Conservation (phyloP, 2,329 filamentous ascomycete species). For the Aspergillus tubingensis region DNA sequence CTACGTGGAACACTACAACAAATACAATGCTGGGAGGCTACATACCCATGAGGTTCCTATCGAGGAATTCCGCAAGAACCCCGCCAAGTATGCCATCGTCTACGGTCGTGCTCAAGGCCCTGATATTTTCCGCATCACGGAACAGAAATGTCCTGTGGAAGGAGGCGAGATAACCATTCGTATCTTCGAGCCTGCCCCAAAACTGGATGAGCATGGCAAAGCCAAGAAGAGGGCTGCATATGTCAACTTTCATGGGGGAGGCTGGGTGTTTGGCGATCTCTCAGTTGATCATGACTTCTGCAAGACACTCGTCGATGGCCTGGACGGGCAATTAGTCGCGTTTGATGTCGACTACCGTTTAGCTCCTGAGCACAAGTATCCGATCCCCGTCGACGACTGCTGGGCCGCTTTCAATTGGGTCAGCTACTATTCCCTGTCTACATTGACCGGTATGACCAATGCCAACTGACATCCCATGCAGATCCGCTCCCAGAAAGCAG, state of each 20-base stretch:
- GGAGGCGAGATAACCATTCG: slow-evolving; percentile 44
- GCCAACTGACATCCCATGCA: slow-evolving; percentile 19
- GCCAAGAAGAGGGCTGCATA: slow-evolving; percentile 41
- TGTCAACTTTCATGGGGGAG: slow-evolving; percentile 46
- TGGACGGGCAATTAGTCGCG: slow-evolving; percentile 42
- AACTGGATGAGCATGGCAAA: slow-evolving; percentile 26
- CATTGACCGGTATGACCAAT: neutral
- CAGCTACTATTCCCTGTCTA: slow-evolving; percentile 7
- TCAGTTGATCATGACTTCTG: slow-evolving; percentile 44
- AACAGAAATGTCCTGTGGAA: slow-evolving; percentile 43
- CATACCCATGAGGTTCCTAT: slow-evolving; percentile 47
- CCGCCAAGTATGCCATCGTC: slow-evolving; percentile 38
- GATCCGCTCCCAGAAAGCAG: slow-evolving; percentile 35
- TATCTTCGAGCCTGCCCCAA: slow-evolving; percentile 41
- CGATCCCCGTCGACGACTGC: slow-evolving; percentile 43
- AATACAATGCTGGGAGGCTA: slow-evolving; percentile 44
- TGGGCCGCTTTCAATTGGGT: slow-evolving; percentile 46
- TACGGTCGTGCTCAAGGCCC: slow-evolving; percentile 43
- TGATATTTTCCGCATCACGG: slow-evolving; percentile 42
- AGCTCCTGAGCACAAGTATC: slow-evolving; percentile 43
- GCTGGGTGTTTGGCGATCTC: slow-evolving; percentile 48
- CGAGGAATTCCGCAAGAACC: slow-evolving; percentile 42
- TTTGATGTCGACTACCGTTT: slow-evolving; percentile 50
- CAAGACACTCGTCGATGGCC: slow-evolving; percentile 41
- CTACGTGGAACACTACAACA: slow-evolving; percentile 47